phyloP scores from a whole-genome alignment of 164 flowering plant genomes.

The Chimonanthus salicifolius region DNA sequence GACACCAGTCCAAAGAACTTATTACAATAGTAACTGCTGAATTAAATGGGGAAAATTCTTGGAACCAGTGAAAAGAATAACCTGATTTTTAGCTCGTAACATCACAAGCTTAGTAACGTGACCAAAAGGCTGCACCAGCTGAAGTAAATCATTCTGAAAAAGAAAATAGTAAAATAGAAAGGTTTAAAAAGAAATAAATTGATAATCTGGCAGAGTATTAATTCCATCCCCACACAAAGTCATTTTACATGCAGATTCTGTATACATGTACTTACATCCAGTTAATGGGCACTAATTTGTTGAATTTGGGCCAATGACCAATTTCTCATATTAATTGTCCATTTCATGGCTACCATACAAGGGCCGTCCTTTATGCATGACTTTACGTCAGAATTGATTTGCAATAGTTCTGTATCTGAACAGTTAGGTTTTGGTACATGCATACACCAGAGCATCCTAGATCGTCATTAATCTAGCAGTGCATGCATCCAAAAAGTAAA shows the following conservation, averaged over 20 bases:
- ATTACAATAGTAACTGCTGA: background rate
- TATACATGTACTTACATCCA: background rate
- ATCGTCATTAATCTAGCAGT: too few species aligned
- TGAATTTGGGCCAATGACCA: background rate
- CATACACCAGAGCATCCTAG: too few species aligned
- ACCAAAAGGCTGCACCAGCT: slow-evolving; percentile 90
- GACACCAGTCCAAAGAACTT: background rate
- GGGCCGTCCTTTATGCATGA: too few species aligned
- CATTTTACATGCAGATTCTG: background rate
- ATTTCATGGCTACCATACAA: too few species aligned
- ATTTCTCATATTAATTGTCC: background rate
- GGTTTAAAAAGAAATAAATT: background rate
- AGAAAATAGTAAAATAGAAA: background rate
- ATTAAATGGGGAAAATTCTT: background rate
- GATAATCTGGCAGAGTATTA: background rate
- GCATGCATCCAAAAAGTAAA: too few species aligned
- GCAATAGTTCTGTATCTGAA: background rate
- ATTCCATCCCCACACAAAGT: background rate
- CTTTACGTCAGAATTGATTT: too few species aligned
- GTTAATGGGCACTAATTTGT: background rate
- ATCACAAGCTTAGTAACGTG: slow-evolving; percentile 77
- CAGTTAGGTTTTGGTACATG: background rate
- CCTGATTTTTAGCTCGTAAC: slow-evolving; percentile 98
- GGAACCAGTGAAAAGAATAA: slow-evolving; percentile 8
- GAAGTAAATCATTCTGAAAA: slow-evolving; percentile 78